Percentiles rank a stretch among this genome's conserved stretches.
Evolutionary conservation across 176 grass and related monocot genomes (phyloP).

Genomic region (Eleusine coracana): DNA sequence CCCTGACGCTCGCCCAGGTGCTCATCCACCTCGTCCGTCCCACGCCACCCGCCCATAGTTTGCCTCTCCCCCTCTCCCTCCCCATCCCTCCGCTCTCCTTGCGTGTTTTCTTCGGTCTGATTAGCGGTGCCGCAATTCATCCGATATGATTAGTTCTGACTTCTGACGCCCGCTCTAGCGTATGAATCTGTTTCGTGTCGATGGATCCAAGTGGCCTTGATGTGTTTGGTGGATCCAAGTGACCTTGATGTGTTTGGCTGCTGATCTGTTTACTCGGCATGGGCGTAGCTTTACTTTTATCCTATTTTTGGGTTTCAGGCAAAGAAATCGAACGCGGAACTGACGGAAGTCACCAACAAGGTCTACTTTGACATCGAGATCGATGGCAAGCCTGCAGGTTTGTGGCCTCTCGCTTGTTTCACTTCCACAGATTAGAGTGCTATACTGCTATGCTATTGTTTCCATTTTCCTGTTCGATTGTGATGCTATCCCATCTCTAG

Average conservation of each 20-base stretch:
- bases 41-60: slow-evolving; percentile 7
- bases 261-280: neutral
- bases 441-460: neutral
- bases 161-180: neutral
- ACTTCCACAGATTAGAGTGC: neutral
- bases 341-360: slow-evolving; percentile 90
- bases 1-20: slow-evolving; percentile 87
- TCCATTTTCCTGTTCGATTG: neutral
- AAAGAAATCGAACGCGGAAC: slow-evolving; percentile 64
- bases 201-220: slow-evolving; percentile 17
- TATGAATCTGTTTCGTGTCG: slow-evolving; percentile 20
- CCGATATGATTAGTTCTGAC: neutral
- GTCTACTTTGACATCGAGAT: slow-evolving; percentile 96
- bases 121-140: neutral
- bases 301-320: slow-evolving; percentile 44
- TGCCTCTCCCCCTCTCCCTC: neutral
- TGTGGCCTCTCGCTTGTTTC: neutral
- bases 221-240: neutral
- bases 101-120: neutral
- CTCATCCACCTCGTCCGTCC: slow-evolving; percentile 61
- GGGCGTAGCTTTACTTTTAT: neutral
- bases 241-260: neutral
- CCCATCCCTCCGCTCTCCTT: neutral
- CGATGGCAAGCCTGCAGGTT: slow-evolving; percentile 87
- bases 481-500: neutral